A percentile compares a stretch with the other conserved stretches of the same genome.
These are phyloP conservation scores for Dioscorea alata DNA, from an alignment of 106 monocot species.

Conservation along the genomic window DNA sequence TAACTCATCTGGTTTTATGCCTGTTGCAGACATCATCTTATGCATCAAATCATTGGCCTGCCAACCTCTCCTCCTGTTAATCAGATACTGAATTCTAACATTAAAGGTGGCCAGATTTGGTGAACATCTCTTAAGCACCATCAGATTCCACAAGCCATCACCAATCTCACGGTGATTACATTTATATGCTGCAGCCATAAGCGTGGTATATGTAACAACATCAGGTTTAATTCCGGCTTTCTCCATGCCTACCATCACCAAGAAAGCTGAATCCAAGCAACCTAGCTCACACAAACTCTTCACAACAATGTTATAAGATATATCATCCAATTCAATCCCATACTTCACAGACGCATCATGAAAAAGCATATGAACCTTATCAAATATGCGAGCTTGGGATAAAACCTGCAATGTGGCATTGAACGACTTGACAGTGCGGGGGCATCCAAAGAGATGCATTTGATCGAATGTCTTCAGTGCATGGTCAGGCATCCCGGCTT, in stretches of 20 bases:
- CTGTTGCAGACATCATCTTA: conserved; percentile 64
- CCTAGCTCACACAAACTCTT: conserved; percentile 63
- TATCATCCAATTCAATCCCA: conserved; percentile 62
- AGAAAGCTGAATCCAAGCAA: conserved; percentile 47
- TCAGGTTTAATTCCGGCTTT: conserved; percentile 53
- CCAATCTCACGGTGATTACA: conserved; percentile 58
- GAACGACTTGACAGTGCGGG: conserved; percentile 69
- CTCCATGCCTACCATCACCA: conserved; percentile 72
- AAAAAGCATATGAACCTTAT: conserved; percentile 28
- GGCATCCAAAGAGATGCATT: conserved; percentile 72
- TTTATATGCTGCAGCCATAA: conserved; percentile 82
- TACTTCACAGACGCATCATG: conserved; percentile 22
- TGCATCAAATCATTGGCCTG: conserved; percentile 58
- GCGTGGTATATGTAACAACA: conserved; percentile 83
- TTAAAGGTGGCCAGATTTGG: conserved; percentile 85
- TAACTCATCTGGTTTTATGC: conserved; percentile 64
- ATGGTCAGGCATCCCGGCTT: conserved; percentile 74
- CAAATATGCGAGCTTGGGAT: conserved; percentile 30
- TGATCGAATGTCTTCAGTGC: conserved; percentile 55
- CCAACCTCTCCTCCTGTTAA: conserved; percentile 64
- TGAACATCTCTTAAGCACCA: conserved; percentile 57
- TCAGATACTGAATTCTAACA: conserved; percentile 82
- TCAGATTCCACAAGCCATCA: conserved; percentile 93
- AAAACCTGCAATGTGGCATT: conserved; percentile 81
- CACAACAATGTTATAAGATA: conserved; percentile 74